Percentiles rank a stretch among this genome's conserved stretches.
These are phyloP conservation scores for Phytopythium mirpurense DNA, from an alignment of 352 stramenopile species.

Conservation along the genomic window DNA sequence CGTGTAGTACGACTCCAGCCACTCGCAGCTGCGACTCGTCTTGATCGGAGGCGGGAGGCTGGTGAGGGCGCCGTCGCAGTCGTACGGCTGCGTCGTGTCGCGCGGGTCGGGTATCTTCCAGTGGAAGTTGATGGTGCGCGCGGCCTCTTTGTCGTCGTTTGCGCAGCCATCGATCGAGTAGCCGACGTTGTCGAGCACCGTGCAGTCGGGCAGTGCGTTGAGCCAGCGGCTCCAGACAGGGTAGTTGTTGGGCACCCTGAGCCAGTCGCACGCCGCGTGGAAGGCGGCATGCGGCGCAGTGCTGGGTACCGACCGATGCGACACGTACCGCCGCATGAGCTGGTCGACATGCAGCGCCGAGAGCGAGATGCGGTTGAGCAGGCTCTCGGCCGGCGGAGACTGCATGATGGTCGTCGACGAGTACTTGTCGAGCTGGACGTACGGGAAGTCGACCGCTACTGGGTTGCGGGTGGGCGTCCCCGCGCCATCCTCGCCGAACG, in stretches of 20 bases:
- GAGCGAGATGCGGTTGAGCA: slow-evolving; percentile 16
- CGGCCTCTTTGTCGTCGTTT: no score
- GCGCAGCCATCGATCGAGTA: slow-evolving; percentile 10
- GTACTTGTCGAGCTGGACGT: slow-evolving; percentile 20
- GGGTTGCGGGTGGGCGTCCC: slow-evolving; percentile 35
- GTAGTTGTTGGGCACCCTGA: slow-evolving; percentile 51
- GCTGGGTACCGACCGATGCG: no score
- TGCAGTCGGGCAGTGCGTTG: slow-evolving; percentile 26
- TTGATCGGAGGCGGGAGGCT: slow-evolving; percentile 16
- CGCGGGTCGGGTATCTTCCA: slow-evolving; percentile 35
- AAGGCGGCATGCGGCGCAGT: slow-evolving; percentile 34
- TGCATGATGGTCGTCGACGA: not conserved
- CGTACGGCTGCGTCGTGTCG: slow-evolving; percentile 25
- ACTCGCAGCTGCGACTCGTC: slow-evolving; percentile 43
- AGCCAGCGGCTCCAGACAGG: slow-evolving; percentile 39
- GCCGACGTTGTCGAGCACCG: slow-evolving; percentile 26
- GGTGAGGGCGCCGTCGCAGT: slow-evolving; percentile 32
- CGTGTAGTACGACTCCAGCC: slow-evolving; percentile 18
- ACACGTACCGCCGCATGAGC: slow-evolving; percentile 9
- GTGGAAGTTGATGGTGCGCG: slow-evolving; percentile 33
- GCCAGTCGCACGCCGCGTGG: slow-evolving; percentile 36
- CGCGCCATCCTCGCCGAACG: slow-evolving; percentile 46
- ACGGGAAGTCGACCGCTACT: slow-evolving; percentile 37
- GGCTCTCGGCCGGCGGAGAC: slow-evolving; percentile 8
- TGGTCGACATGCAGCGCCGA: slow-evolving; percentile 23